Evolutionary conservation across 176 grass and related monocot species (phyloP), one percentile per base, ranked within the genome.

Genomic region (Urochloa ruziziensis): DNA sequence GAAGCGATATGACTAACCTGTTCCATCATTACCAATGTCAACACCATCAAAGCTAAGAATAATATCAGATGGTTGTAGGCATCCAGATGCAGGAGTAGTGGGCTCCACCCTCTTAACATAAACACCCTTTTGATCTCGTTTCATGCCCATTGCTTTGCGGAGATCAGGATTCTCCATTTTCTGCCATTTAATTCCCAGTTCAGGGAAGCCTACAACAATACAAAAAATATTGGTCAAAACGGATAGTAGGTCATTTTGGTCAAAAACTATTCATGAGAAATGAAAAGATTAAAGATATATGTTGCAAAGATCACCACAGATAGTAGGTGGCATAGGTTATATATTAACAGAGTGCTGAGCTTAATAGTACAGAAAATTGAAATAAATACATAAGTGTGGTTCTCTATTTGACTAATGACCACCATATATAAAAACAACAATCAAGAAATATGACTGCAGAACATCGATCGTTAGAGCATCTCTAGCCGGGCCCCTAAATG

Each of bases 151-250:
- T 60, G 96, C 85, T 56, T 94, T 98, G 28, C 93, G 91, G 21
- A 98, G 85, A 88, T 98, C 91, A 69, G 96, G 96, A 80, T 98
- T 98, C 87, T 98, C 93, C 96, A 98, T 98, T 88, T 98, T 98
- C 79, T 98, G 96, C 96, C 93, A 98, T 83, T 98, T 93, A 75
- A 98, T 83, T 40, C 91, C 96, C 29, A 98, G 87, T 85, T 94
- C 90, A 85, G 96, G 96, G 59, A 95, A 98, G 21, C 96, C 96
- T 98, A 81, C 25, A 51, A 87, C 49, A 61, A 66, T 27, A 83
- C 15, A 39, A 27, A 17, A 52, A 83, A 53, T n/a, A n/a, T n/a
- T n/a, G n/a, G n/a, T n/a, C n/a, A n/a, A n/a, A n/a, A n/a, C n/a
- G n/a, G n/a, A n/a, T n/a, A n/a, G n/a, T n/a, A n/a, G n/a, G n/a